Base-by-base conservation (phyloP, 352 stramenopile genomes). In the Phytophthora melonis region DNA sequence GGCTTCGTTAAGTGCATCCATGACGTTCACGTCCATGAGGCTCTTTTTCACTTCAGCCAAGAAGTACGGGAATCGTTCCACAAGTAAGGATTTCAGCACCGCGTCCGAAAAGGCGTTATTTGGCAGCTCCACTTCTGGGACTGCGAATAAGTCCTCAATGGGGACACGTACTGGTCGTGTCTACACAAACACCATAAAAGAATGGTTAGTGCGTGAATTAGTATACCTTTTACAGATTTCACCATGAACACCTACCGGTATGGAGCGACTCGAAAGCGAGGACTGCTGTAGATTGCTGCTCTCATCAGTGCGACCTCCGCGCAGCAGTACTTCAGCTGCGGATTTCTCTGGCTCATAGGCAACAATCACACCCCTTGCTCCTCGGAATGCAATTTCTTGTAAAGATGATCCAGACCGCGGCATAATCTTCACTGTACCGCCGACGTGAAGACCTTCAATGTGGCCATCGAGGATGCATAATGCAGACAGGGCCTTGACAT, bases 391-490 rank as follows among this genome's bases (percentile, higher is more conserved):
- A 16, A 88, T 86, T 58, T 97, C 90, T 66, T 97, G 90, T 8
- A 89, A 68, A 3, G 83, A 79, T 6, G 85, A 93, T 3, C 83
- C 82, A n/a, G 83, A 77, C 43, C 87, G 87, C 23, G 89, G 90
- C 68, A 95, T 81, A 53, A 97, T 91, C 59, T 94, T 95, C 21
- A 97, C 88, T n/a, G 83, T 92, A 18, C 83, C 87, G 16, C 90
- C 90, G 18, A 96, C 79, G 23, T 87, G 90, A 16, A 97, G 63
- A 6, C 87, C 88, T 81, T 96, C 90, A 62, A 95, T 92, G 55
- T 97, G 88, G 1, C 90, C 90, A 67, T 95, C 89, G 6, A 97
- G 77, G 9, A 97, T 82, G 47, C 85, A 96, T 3, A 97, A 70
- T 11, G 89, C 88, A 23, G 89, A 93, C 25, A 96, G 74, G 16